Evolutionary conservation across 148 eudicot species (phyloP), one percentile per base, ranked within the genome.

Genomic region (Amaranthus palmeri): DNA sequence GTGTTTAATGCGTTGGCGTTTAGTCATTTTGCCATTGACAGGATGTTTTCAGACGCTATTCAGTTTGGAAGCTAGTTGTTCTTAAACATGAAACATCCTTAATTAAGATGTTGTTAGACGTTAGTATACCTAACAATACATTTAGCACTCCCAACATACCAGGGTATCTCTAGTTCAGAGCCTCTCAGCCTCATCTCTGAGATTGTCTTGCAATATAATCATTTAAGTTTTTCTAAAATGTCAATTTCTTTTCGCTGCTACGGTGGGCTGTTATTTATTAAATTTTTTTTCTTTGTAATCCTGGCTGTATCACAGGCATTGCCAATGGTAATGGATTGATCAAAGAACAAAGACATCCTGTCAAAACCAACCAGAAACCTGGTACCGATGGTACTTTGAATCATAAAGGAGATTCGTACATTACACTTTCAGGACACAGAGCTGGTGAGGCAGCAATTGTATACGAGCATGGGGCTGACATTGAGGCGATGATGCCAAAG

Each of bases 381-480:
- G 50, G 83, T 54, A 86, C 86, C 9, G 85, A 86, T 50, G 86
- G 84, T 65, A 57, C 72, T 46, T 66, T 75, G 17, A 73, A 73
- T 74, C 90, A 78, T 54, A 87, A 84, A 80, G 85, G 80, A 52
- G 91, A 87, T 60, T 88, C 96, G 10, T 87, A 83, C 79, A 85
- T 85, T 54, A 83, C 86, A 47, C 83, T 87, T 12, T 87, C 89
- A 6, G 92, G 97, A 36, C 92, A 86, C 78, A 84, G 96, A 86
- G 92, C 97, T 61, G 97, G 93, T 49, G 99, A 90, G 72, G 96
- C 97, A 25, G 97, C 97, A 55, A 91, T 89, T 63, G 97, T 83
- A 13, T 88, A 86, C 61, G 96, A 95, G 75, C 93, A 89, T 56
- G 98, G 96, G 47, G 93, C 96, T 70, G 97, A 89, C 67, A 85